These are phyloP conservation scores for Diaporthe ampelina DNA, from an alignment of 2,329 filamentous ascomycete species.

Conservation along the genomic window DNA sequence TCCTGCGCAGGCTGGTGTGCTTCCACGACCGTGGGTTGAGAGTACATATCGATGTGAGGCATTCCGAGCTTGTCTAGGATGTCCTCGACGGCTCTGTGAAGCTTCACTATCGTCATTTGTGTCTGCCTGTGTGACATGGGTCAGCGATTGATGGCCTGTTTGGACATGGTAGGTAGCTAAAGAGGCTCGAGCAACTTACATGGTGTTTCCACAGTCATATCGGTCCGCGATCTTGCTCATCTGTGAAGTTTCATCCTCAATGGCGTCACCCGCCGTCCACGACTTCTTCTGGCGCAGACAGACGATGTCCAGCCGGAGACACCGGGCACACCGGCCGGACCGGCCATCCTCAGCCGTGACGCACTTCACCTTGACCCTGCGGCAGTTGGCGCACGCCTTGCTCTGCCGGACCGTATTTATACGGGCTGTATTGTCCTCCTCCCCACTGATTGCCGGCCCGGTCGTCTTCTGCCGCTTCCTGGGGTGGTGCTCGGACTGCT, in stretches of 20 bases:
- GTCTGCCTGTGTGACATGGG: background rate
- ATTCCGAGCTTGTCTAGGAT: slow-evolving; percentile 23
- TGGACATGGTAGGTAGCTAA: no score
- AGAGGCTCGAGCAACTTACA: background rate
- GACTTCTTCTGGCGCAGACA: slow-evolving; percentile 27
- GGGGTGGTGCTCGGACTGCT: slow-evolving; percentile 1
- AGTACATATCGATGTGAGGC: slow-evolving; percentile 3
- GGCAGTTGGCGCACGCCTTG: slow-evolving; percentile 5
- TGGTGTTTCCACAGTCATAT: slow-evolving; percentile 9
- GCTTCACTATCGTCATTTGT: slow-evolving; percentile 24
- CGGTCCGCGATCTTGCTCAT: background rate
- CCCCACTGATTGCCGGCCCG: background rate
- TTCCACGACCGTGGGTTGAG: background rate
- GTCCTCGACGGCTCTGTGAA: slow-evolving; percentile 3
- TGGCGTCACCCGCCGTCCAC: background rate
- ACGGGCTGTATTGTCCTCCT: background rate
- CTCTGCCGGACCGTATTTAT: background rate
- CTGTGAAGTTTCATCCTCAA: background rate
- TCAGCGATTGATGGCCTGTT: background rate
- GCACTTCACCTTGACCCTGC: slow-evolving; percentile 22
- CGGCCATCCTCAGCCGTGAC: slow-evolving; percentile 1
- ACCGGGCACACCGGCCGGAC: background rate
- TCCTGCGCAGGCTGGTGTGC: slow-evolving; percentile 10
- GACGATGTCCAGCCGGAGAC: slow-evolving; percentile 11
- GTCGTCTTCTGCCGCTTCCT: slow-evolving; percentile 8